Evolutionary conservation across 441 rosid genomes (phyloP).

Genomic region (Mallotus repandus): DNA sequence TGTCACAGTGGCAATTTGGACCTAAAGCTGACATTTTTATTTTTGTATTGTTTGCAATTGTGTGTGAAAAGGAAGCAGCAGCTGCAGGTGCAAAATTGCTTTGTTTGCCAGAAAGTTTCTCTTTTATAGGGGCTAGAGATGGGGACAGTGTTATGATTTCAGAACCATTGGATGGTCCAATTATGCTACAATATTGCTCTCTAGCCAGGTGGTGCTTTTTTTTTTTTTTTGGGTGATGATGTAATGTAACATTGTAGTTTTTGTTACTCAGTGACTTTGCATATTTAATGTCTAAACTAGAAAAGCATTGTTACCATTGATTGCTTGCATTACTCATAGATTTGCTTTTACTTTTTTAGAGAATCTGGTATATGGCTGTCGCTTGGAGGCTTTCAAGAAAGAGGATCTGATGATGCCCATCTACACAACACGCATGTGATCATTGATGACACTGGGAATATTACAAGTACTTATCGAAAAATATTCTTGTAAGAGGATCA

Average conservation of each 20-base stretch:
- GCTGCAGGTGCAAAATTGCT: constrained; percentile 80
- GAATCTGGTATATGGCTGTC: constrained; percentile 87
- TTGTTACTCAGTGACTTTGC: constrained; percentile 3
- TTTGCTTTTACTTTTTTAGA: constrained; percentile 34
- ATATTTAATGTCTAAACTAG: not conserved
- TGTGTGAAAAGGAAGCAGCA: constrained; percentile 69
- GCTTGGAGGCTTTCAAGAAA: constrained; percentile 94
- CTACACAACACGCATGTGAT: constrained; percentile 85
- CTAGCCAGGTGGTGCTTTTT: constrained; percentile 63
- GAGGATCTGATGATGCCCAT: constrained; percentile 66
- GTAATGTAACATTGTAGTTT: not conserved
- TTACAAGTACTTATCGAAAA: constrained; percentile 66
- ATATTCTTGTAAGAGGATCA: constrained; percentile 65
- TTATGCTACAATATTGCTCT: constrained; percentile 79
- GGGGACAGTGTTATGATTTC: constrained; percentile 81
- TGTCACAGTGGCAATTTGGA: too few species aligned
- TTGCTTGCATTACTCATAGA: constrained; percentile 3
- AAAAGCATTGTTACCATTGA: not conserved
- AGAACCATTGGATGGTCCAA: constrained; percentile 75
- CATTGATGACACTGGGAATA: constrained; percentile 69
- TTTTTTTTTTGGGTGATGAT: not conserved
- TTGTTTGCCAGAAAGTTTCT: constrained; percentile 88
- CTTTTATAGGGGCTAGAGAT: constrained; percentile 58
- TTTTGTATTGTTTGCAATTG: constrained; percentile 3
- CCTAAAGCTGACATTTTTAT: not conserved